Evolutionary conservation across 306 rosid genomes (phyloP).

Genomic region (Styphnolobium japonicum): DNA sequence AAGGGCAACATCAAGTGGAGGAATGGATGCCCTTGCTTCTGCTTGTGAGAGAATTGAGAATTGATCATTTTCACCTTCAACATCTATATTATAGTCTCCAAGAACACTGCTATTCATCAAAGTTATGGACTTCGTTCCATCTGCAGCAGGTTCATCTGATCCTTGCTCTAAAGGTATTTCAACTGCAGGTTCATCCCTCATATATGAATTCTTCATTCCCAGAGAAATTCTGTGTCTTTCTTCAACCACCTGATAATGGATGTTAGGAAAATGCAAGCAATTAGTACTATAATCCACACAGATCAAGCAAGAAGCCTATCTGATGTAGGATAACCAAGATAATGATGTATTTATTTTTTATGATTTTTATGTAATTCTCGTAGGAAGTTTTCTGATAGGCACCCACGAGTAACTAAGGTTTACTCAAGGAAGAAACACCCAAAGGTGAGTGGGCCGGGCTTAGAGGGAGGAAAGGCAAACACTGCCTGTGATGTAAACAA

Average conservation of each 20-base stretch:
- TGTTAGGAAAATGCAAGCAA: slow-evolving; percentile 6
- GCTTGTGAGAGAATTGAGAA: slow-evolving; percentile 48
- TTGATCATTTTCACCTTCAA: slow-evolving; percentile 42
- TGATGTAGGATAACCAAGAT: neutral
- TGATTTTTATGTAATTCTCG: neutral
- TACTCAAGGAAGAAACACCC: too few relatives aligned
- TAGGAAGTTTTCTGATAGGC: too few relatives aligned
- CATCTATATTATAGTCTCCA: slow-evolving; percentile 34
- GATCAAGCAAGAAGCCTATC: neutral
- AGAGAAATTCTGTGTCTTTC: slow-evolving; percentile 73
- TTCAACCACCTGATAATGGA: slow-evolving; percentile 61
- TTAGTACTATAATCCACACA: slow-evolving; percentile 8
- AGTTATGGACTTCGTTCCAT: slow-evolving; percentile 28
- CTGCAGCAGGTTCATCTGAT: slow-evolving; percentile 37
- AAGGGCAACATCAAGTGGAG: slow-evolving; percentile 81
- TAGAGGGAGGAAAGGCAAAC: too few relatives aligned
- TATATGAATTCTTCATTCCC: slow-evolving; percentile 83
- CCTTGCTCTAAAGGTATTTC: slow-evolving; percentile 40
- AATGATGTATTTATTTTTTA: neutral
- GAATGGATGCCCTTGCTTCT: slow-evolving; percentile 74
- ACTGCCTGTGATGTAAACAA: too few relatives aligned
- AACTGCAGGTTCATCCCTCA: slow-evolving; percentile 26
- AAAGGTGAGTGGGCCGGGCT: too few relatives aligned
- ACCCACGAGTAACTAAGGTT: too few relatives aligned
- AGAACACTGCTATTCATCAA: slow-evolving; percentile 24